These are phyloP conservation scores for Hymenoscyphus occultus DNA, from an alignment of 2,329 filamentous ascomycete genomes.

Conservation along the genomic window DNA sequence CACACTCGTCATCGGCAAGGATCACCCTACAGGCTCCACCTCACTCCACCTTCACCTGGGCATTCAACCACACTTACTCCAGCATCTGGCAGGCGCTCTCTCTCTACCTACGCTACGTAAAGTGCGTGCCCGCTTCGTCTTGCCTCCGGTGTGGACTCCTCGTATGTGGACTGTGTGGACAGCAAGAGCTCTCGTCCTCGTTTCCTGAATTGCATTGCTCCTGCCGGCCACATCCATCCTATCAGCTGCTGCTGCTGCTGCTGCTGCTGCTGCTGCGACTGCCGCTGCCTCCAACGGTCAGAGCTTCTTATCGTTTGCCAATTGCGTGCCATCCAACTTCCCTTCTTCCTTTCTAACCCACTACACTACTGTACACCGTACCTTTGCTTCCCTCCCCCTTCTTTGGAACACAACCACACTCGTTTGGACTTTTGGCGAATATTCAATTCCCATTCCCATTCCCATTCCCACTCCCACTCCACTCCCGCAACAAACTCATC, in stretches of 20 bases:
- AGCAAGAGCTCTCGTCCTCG: too few relatives aligned
- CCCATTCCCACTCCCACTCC: too few relatives aligned
- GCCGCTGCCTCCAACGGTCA: not conserved
- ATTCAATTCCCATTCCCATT: not conserved
- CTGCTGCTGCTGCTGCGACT: too few relatives aligned
- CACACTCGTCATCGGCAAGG: not conserved
- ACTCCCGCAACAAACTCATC: too few relatives aligned
- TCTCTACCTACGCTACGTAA: not conserved
- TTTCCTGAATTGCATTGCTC: not conserved
- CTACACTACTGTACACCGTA: too few relatives aligned
- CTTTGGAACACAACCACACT: conserved; percentile 1
- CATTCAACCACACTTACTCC: too few relatives aligned
- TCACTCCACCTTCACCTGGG: not conserved
- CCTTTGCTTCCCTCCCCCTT: not conserved
- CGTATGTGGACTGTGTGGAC: not conserved
- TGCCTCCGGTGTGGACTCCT: not conserved
- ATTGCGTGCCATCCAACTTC: not conserved
- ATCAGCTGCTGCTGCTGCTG: too few relatives aligned
- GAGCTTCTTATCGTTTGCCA: not conserved
- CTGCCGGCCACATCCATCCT: not conserved
- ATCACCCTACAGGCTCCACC: not conserved
- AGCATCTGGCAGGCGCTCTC: not conserved
- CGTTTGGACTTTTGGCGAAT: conserved; percentile 3
- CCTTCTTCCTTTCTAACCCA: not conserved
- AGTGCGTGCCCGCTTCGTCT: not conserved